These are phyloP conservation scores for Trichoderma sp. DNA, from an alignment of 2,329 filamentous ascomycete genomes.

Conservation along the genomic window DNA sequence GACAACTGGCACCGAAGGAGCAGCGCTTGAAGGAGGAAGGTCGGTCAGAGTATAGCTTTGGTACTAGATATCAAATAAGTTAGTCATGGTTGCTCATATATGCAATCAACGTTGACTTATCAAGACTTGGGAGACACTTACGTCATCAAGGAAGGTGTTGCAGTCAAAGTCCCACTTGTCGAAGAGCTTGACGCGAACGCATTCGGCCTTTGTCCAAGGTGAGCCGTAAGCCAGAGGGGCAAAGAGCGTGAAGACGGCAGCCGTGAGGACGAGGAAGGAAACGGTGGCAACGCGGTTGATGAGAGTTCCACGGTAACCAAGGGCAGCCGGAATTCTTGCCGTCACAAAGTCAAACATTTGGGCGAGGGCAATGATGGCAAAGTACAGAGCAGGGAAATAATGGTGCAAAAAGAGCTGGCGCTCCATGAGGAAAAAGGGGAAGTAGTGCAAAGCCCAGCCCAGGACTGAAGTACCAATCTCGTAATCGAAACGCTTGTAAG, in stretches of 20 bases:
- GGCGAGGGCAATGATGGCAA: constrained; percentile 84
- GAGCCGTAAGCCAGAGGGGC: constrained; percentile 91
- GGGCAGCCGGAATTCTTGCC: constrained; percentile 68
- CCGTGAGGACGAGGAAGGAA: constrained; percentile 71
- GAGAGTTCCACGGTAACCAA: constrained; percentile 65
- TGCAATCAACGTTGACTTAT: neutral
- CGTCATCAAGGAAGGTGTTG: constrained; percentile 84
- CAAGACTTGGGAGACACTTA: constrained; percentile 57
- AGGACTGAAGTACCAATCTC: constrained; percentile 89
- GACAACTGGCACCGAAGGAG: constrained; percentile 31
- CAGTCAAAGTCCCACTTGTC: constrained; percentile 96
- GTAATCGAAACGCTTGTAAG: constrained; percentile 97
- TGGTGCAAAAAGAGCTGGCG: constrained; percentile 98
- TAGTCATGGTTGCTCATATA: constrained; percentile 20
- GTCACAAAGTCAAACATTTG: constrained; percentile 87
- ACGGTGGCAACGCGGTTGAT: constrained; percentile 75
- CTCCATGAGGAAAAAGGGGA: constrained; percentile 98
- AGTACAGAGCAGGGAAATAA: constrained; percentile 96
- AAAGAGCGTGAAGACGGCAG: constrained; percentile 80
- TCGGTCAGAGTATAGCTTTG: constrained; percentile 31
- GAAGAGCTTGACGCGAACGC: constrained; percentile 84
- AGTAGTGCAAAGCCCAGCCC: constrained; percentile 97
- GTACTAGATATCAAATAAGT: constrained; percentile 43
- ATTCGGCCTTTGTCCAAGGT: constrained; percentile 86
- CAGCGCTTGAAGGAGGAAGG: constrained; percentile 30